phyloP scores from a whole-genome alignment of 2,329 filamentous ascomycete genomes.

The Myriangium duriaei region DNA sequence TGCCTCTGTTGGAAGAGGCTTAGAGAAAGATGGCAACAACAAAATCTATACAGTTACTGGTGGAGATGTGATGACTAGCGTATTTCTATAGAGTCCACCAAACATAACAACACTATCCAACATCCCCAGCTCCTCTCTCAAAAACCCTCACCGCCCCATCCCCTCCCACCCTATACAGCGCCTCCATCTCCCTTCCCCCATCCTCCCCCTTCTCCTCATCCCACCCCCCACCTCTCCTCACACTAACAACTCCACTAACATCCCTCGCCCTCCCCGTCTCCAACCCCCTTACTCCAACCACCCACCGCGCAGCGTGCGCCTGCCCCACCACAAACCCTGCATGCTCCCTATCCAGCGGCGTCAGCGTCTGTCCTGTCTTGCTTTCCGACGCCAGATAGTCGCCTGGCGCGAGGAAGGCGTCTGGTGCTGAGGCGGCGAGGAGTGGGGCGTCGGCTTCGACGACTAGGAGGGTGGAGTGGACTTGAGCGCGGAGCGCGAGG shows the following conservation, averaged over 20 bases:
- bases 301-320: constrained; percentile 61
- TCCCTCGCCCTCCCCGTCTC: constrained; percentile 84
- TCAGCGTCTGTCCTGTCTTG: constrained; percentile 23
- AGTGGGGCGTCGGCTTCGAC: constrained; percentile 64
- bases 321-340: constrained; percentile 57
- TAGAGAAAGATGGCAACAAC: too few relatives aligned
- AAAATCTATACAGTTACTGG: too few relatives aligned
- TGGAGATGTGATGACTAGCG: too few relatives aligned
- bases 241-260: constrained; percentile 74
- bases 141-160: constrained; percentile 77
- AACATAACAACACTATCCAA: too few relatives aligned
- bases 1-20: too few relatives aligned
- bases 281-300: constrained; percentile 60
- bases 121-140: constrained; percentile 52
- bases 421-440: constrained; percentile 36
- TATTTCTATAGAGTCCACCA: too few relatives aligned
- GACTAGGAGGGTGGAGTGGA: constrained; percentile 54
- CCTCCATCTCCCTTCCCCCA: constrained; percentile 48
- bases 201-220: constrained; percentile 24
- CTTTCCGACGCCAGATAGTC: constrained; percentile 13
- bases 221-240: constrained; percentile 47
- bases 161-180: constrained; percentile 66
- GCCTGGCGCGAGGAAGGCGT: constrained; percentile 15
- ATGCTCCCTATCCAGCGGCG: constrained; percentile 57
- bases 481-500: constrained; percentile 35